Base-by-base conservation (phyloP, 2,329 filamentous ascomycete genomes). In the Sporothrix mexicana region DNA sequence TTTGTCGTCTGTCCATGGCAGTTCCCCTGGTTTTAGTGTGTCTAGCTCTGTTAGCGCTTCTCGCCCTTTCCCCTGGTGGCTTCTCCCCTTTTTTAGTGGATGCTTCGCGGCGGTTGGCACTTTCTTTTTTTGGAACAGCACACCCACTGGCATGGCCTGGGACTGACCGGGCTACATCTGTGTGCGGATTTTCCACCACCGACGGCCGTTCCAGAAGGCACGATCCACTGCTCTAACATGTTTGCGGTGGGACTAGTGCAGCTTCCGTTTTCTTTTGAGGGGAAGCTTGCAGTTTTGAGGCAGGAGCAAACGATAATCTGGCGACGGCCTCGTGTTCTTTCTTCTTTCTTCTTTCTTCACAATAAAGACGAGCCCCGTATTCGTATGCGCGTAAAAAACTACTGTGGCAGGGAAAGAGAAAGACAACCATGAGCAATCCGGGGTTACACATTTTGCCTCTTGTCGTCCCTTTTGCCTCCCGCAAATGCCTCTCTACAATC, bases 121-220 rank as follows among this genome's bases (percentile, higher is more conserved):
- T 55, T 73, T 73, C 69, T 73, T 71, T 71, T 73, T 73, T 71
- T 71, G 72, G 72, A 71, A 62, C 36, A 43, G 25, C 13, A 55
- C 23, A 47, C 25, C 10, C 30, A 59, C 9, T 20, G 20, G 68
- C 53, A 47, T 30, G 68, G 41, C 41, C 68, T 70, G 68, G 53
- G 7, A 53, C 67, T 57, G 51, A 53, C 17, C n/a, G 8, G 45
- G 23, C 43, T 45, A 10, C 41, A 66, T 12, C 15, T 66, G 61
- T 45, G 36, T 36, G 70, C 67, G 70, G 59, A 36, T 41, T 57
- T 62, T 62, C 25, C 49, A 57, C 12, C 59, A 41, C 25, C 30
- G 70, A 36, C 61, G 23, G 41, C 51, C 47, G 57, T 73, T 73
- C 71, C 71, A 72, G 71, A 72, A 72, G 55, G 64, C 41, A 43